Conservation (phyloP, 352 stramenopile species). For the Albugo candida region DNA sequence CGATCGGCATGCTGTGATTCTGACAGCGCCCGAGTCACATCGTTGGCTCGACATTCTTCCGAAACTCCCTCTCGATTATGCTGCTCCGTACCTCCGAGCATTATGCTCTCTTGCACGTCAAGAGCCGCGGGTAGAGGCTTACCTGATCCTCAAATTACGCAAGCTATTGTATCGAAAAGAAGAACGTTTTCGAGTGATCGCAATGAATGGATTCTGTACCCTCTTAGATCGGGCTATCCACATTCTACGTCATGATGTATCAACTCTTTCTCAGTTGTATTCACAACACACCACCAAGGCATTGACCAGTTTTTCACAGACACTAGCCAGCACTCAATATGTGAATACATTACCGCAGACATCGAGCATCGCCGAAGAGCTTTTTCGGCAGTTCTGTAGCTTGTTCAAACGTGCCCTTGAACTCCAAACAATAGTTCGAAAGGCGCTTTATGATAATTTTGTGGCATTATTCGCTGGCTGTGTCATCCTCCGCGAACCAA, state of each 20-base stretch:
- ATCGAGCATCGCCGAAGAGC: constrained; percentile 14
- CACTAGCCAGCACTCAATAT: constrained; percentile 13
- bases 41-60: constrained; percentile 24
- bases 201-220: constrained; percentile 22
- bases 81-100: constrained; percentile 13
- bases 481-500: constrained; percentile 15
- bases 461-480: constrained; percentile 23
- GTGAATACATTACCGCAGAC: constrained; percentile 10
- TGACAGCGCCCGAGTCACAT: constrained; percentile 10
- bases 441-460: constrained; percentile 26
- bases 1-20: constrained; percentile 19
- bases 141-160: constrained; percentile 27
- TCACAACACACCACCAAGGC: constrained; percentile 25
- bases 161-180: constrained; percentile 49
- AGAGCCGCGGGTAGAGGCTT: constrained; percentile 20
- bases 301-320: constrained; percentile 8
- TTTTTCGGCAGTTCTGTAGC: constrained; percentile 36
- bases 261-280: constrained; percentile 25
- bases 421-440: constrained; percentile 22
- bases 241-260: constrained; percentile 16
- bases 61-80: constrained; percentile 14
- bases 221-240: constrained; percentile 19
- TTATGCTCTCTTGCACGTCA: constrained; percentile 19
- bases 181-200: constrained; percentile 23
- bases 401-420: constrained; percentile 27